phyloP scores from a whole-genome alignment of 345 rosid species.

The Viola odorata region DNA sequence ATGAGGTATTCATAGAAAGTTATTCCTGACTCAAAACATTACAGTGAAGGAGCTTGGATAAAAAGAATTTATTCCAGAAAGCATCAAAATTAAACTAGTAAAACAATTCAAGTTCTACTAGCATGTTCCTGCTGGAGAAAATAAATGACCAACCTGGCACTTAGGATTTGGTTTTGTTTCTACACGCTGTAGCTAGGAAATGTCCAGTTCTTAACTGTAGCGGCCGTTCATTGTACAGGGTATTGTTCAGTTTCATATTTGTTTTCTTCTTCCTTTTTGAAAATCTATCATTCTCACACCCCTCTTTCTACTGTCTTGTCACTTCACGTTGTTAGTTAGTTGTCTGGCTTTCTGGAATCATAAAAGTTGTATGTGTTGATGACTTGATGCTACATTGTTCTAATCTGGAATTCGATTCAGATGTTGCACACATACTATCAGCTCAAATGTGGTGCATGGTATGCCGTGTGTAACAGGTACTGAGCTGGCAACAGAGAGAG shows the following conservation, averaged over 20 bases:
- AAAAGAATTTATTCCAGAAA: too few species aligned
- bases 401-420: constrained; percentile 2
- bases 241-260: background rate
- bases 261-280: background rate
- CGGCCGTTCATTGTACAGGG: background rate
- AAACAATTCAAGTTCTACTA: too few species aligned
- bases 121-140: too few species aligned
- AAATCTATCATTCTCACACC: background rate
- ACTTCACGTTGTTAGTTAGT: background rate
- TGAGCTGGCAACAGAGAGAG: constrained; percentile 31
- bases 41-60: too few species aligned
- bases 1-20: background rate
- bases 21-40: too few species aligned
- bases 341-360: background rate
- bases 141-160: too few species aligned
- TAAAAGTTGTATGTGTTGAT: background rate
- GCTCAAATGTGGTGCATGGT: background rate
- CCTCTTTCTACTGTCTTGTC: background rate
- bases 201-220: background rate
- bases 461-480: constrained; percentile 22
- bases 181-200: too few species aligned
- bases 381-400: background rate
- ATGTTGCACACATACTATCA: background rate
- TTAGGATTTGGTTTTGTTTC: too few species aligned
- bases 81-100: too few species aligned